Percentiles rank a stretch among this genome's conserved stretches.
These are phyloP conservation scores for Pseudonectria foliicola DNA, from an alignment of 2,329 filamentous ascomycete species.

Conservation along the genomic window DNA sequence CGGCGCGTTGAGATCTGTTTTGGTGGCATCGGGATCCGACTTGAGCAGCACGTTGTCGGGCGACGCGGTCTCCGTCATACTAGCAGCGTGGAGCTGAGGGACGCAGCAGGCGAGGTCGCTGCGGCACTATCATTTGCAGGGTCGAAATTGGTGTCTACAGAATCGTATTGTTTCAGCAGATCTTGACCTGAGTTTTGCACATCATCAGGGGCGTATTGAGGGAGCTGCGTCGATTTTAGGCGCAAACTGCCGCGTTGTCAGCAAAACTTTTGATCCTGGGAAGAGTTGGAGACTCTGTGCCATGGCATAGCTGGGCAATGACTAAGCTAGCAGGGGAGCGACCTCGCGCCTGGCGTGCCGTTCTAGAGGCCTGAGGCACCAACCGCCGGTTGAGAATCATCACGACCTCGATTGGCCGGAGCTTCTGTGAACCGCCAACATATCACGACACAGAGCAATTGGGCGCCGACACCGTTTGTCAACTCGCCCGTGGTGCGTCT, in stretches of 20 bases:
- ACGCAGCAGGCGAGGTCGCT: slow-evolving; percentile 44
- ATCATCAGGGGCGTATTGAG: slow-evolving; percentile 46
- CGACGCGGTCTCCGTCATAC: slow-evolving; percentile 57
- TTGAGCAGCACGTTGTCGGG: slow-evolving; percentile 34
- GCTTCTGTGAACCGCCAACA: slow-evolving; percentile 23
- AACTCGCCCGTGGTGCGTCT: slow-evolving; percentile 26
- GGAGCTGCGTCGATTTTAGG: slow-evolving; percentile 38
- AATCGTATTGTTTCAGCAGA: slow-evolving; percentile 38
- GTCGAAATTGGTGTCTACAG: slow-evolving; percentile 49
- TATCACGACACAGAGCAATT: slow-evolving; percentile 30
- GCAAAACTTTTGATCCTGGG: slow-evolving; percentile 41
- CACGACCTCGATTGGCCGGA: slow-evolving; percentile 26
- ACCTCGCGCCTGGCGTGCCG: slow-evolving; percentile 15
- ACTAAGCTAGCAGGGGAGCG: slow-evolving; percentile 21
- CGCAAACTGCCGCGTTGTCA: slow-evolving; percentile 37
- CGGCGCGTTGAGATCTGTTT: slow-evolving; percentile 19
- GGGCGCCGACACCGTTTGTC: slow-evolving; percentile 24
- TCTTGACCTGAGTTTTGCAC: slow-evolving; percentile 43
- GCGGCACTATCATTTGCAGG: slow-evolving; percentile 51
- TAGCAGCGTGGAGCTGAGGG: slow-evolving; percentile 37
- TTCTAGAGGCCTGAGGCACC: slow-evolving; percentile 28
- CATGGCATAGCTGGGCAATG: slow-evolving; percentile 14
- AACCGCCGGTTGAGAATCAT: slow-evolving; percentile 19
- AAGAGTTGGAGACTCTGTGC: slow-evolving; percentile 20
- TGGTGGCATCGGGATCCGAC: slow-evolving; percentile 21